Percentiles rank a stretch among this genome's conserved stretches.
These are phyloP conservation scores for Capsicum pubescens DNA, from an alignment of 257 asterid genomes.

Conservation along the genomic window DNA sequence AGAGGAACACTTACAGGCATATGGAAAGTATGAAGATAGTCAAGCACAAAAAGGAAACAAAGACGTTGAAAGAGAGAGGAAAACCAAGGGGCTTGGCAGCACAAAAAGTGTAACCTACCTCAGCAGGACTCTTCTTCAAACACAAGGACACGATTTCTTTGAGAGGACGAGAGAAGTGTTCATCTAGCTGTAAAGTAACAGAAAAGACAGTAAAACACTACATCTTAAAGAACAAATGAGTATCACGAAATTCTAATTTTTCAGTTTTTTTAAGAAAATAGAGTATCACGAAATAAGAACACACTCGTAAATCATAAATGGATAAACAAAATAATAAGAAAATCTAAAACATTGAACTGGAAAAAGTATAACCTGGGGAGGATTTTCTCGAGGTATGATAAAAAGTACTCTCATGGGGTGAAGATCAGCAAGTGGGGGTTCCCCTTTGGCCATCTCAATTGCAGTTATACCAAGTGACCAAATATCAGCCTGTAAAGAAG, in stretches of 20 bases:
- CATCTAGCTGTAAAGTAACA: conserved; percentile 82
- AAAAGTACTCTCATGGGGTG: conserved; percentile 99
- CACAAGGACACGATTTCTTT: conserved; percentile 89
- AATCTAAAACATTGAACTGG: conserved; percentile 25
- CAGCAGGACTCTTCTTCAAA: conserved; percentile 90
- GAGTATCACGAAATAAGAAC: background rate
- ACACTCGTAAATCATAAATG: conserved; percentile 22
- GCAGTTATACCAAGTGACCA: conserved; percentile 99
- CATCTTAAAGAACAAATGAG: background rate
- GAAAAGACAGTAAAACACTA: conserved; percentile 18
- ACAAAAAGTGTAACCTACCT: conserved; percentile 57
- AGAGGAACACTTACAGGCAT: background rate
- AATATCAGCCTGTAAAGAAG: conserved; percentile 88
- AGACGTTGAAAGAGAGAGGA: background rate
- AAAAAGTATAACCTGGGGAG: conserved; percentile 81
- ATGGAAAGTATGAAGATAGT: conserved; percentile 13
- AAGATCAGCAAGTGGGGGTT: conserved; percentile 98
- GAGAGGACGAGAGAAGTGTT: conserved; percentile 95
- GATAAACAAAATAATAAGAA: conserved; percentile 27
- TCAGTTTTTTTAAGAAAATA: background rate
- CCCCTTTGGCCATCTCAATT: conserved; percentile 99
- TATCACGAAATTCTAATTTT: background rate
- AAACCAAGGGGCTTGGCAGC: background rate
- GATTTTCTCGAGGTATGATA: conserved; percentile 98
- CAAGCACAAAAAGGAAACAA: conserved; percentile 8